Base-by-base conservation (phyloP, 176 grass and related monocot genomes). In the Triticum urartu region DNA sequence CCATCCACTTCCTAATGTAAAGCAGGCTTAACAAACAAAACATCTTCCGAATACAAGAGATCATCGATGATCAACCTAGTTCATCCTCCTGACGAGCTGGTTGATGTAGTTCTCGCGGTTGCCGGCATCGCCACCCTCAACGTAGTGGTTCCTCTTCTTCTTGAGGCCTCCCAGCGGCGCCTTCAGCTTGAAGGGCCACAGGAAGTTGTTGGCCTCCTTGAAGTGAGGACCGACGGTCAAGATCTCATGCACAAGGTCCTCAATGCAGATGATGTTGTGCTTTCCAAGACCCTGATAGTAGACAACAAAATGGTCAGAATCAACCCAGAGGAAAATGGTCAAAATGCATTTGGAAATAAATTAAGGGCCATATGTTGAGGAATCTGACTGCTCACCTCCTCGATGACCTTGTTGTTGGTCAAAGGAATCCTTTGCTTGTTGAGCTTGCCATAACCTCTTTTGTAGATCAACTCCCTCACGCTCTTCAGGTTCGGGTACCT, bases 401-500 rank as follows among this genome's bases (percentile, higher is more conserved):
- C 90, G 15, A 92, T 92, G 25, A 97, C 48, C 42, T 87, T 92
- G 80, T 97, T 97, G 75, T 97, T 91, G 11, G 80, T 68, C 14
- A 97, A 79, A 32, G 95, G 90, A 83, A 84, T 79, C 17, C 95
- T 92, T 40, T 94, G 86, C 88, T 97, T 97, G 86, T 97, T 92
- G 21, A 97, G 70, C 84, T 97, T 94, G 6, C 90, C 90, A 74
- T 94, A 89, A 82, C 94, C 90, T 69, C 94, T 90, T 84, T 94
- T 97, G 81, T 94, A 94, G 71, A 97, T 92, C 81, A 94, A 56
- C 59, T 97, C 92, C 77, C 88, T 89, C 0, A 94, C 90, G 28
- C 92, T 97, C 84, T 97, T 97, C 78, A 94, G 76, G 78, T 97
- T 97, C 0, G 95, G 95, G 71, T 97, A 97, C 59, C 92, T 75